These are phyloP conservation scores for Yarrowia sp. DNA, from an alignment of 805 yeast species.

Conservation along the genomic window DNA sequence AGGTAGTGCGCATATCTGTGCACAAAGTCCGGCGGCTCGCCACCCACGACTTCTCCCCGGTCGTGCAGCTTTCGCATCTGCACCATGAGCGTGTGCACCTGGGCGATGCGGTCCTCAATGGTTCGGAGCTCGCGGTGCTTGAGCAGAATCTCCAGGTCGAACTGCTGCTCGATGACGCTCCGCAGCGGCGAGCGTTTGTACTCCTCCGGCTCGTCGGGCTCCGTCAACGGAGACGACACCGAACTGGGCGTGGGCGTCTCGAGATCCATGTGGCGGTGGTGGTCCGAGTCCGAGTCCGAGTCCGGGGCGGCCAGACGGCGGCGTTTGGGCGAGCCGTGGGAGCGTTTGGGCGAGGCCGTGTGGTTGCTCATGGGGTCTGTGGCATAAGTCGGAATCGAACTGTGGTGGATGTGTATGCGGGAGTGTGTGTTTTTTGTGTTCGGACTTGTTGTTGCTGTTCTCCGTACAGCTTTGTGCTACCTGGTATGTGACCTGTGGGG, in stretches of 20 bases:
- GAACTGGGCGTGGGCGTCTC: conserved; percentile 15
- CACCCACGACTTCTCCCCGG: conserved; percentile 13
- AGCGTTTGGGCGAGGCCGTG: too few relatives aligned
- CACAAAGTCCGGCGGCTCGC: conserved; percentile 33
- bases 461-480: too few relatives aligned
- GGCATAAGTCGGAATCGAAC: conserved; percentile 26
- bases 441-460: too few relatives aligned
- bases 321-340: not conserved
- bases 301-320: conserved; percentile 12
- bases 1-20: conserved; percentile 35
- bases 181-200: conserved; percentile 7
- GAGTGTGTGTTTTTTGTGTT: not conserved
- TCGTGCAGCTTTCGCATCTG: conserved; percentile 34
- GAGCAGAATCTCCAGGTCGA: conserved; percentile 41
- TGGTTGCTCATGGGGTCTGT: too few relatives aligned
- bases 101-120: conserved; percentile 41
- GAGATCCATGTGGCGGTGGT: conserved; percentile 17
- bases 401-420: not conserved
- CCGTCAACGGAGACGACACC: conserved; percentile 15
- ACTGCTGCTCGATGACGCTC: conserved; percentile 35
- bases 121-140: conserved; percentile 39
- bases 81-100: conserved; percentile 39
- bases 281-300: conserved; percentile 18
- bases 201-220: conserved; percentile 19
- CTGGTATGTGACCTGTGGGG: too few relatives aligned